Evolutionary conservation across 192 early-diverging fungal genomes (phyloP), one percentile per base, ranked within the genome.

Genomic region (Jimgerdemannia lactiflua): DNA sequence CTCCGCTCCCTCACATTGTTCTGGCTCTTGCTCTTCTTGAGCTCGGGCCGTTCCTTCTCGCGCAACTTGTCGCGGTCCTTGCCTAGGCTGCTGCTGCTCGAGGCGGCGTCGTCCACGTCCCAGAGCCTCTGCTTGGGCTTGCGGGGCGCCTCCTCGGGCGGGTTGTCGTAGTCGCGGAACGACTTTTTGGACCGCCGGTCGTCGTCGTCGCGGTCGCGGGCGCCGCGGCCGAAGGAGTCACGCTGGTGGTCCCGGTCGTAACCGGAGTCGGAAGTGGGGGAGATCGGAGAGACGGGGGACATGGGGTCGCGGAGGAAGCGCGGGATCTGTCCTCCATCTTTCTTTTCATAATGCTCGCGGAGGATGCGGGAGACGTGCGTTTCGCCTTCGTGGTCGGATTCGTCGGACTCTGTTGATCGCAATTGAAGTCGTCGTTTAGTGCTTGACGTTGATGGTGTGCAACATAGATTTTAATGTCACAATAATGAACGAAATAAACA

Each of bases 381-480:
- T 71, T 90, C 88, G 19, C 85, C 87, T 71, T 90, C 85, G 72
- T 79, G 76, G 65, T 84, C 88, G 18, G 83, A 83, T 69, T 86
- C 84, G 44, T 90, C 88, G 14, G 88, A 90, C 68, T 90, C 88
- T 90, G 73, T 69, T 29, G 54, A 29, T 29, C 29, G 29, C 29
- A 29, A 29, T 29, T 29, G 29, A 29, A 29, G 29, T 29, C 29
- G 29, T 29, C 29, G 29, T 29, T 29, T 29, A 29, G 29, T 29
- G 29, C 29, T 29, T 29, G 29, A 29, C 29, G 29, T 29, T 29
- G 29, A 29, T 29, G 29, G 29, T 29, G 29, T 29, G 29, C 29
- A 29, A 29, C 29, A 29, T 29, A 29, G 29, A 29, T 29, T 29
- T 29, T 0, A 29, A 29, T 39, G 20, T 64, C 64, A 40, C 3